A percentile compares a stretch with the other conserved stretches of the same genome.
Evolutionary conservation across 129 eudicot species (phyloP).

Genomic region (Glebionis coronaria): DNA sequence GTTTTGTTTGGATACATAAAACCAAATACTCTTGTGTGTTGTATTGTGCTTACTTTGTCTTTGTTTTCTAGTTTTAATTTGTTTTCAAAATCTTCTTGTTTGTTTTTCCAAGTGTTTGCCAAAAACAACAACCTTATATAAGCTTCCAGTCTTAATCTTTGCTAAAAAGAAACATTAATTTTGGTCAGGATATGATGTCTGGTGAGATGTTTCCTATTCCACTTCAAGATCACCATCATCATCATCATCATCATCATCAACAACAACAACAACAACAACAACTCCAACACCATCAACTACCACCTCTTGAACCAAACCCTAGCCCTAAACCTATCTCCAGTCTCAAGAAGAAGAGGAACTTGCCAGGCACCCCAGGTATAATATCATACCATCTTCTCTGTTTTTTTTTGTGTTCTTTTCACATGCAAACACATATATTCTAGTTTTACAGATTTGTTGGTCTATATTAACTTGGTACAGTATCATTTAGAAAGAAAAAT

Average conservation of each 20-base stretch:
- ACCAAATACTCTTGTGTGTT: constrained; percentile 44
- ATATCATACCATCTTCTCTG: background rate
- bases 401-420: constrained; percentile 5
- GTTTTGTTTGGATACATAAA: constrained; percentile 48
- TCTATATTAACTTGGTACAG: background rate
- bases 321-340: constrained; percentile 55
- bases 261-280: constrained; percentile 22
- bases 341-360: constrained; percentile 77
- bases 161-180: constrained; percentile 19
- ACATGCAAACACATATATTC: constrained; percentile 14
- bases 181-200: constrained; percentile 46
- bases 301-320: constrained; percentile 54
- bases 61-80: constrained; percentile 40
- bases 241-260: constrained; percentile 21
- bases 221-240: constrained; percentile 36
- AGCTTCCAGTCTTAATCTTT: constrained; percentile 30
- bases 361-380: constrained; percentile 92
- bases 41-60: constrained; percentile 36
- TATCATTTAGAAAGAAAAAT: background rate
- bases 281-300: constrained; percentile 25
- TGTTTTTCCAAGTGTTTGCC: constrained; percentile 30
- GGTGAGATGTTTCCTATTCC: constrained; percentile 68
- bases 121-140: constrained; percentile 29
- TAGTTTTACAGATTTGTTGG: constrained; percentile 8
- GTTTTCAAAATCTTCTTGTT: constrained; percentile 37